These are phyloP conservation scores for Astrocystis sublimbata DNA, from an alignment of 495 filamentous ascomycete species.

Conservation along the genomic window DNA sequence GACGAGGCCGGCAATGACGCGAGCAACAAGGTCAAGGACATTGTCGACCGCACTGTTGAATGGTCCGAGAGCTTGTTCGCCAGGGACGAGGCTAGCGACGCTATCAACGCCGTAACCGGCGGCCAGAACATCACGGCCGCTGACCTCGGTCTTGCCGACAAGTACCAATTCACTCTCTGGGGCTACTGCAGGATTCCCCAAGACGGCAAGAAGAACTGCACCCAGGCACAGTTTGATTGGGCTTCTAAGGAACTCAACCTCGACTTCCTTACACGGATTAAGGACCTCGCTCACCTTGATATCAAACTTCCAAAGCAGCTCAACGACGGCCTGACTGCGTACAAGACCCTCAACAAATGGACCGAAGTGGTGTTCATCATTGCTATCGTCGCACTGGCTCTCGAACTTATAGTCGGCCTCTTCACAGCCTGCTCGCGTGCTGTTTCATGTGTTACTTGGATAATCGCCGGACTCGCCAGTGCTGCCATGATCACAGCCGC, in stretches of 20 bases:
- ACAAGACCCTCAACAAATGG: slow-evolving; percentile 73
- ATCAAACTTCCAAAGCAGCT: slow-evolving; percentile 63
- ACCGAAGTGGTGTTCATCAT: slow-evolving; percentile 76
- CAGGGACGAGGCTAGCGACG: slow-evolving; percentile 17
- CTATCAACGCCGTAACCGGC: slow-evolving; percentile 54
- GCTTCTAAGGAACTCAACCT: slow-evolving; percentile 63
- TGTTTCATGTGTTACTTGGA: slow-evolving; percentile 52
- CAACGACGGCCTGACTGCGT: slow-evolving; percentile 64
- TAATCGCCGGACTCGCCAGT: slow-evolving; percentile 53
- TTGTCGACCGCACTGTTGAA: not conserved
- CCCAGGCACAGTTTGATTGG: slow-evolving; percentile 73
- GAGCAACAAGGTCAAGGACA: slow-evolving; percentile 13
- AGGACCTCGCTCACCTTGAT: slow-evolving; percentile 37
- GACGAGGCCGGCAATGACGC: slow-evolving; percentile 17
- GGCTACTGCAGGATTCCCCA: slow-evolving; percentile 71
- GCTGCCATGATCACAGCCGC: slow-evolving; percentile 62
- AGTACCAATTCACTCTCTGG: slow-evolving; percentile 83
- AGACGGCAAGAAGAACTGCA: slow-evolving; percentile 54
- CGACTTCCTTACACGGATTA: slow-evolving; percentile 48
- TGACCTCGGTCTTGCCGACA: slow-evolving; percentile 65
- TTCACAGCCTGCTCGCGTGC: slow-evolving; percentile 59
- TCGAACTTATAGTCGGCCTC: slow-evolving; percentile 79
- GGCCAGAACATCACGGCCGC: slow-evolving; percentile 54
- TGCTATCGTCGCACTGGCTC: slow-evolving; percentile 65
- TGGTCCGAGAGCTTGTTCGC: slow-evolving; percentile 19